These are phyloP conservation scores for Ophiocordyceps robertsii DNA, from an alignment of 2,329 filamentous ascomycete genomes.

Conservation along the genomic window DNA sequence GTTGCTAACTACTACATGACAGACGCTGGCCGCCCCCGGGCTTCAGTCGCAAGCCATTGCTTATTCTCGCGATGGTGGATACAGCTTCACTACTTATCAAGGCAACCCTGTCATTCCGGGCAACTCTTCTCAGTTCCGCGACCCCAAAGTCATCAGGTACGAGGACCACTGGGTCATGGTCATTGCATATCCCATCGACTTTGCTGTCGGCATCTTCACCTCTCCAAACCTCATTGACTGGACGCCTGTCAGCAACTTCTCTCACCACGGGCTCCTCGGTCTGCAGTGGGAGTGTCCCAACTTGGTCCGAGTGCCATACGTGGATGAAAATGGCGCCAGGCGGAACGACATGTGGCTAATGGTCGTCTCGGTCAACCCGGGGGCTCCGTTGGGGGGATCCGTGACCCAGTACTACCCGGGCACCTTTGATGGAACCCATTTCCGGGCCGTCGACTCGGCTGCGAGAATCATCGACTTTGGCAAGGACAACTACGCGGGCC, in stretches of 20 bases:
- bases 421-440: constrained; percentile 51
- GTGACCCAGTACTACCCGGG: constrained; percentile 43
- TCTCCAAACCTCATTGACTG: constrained; percentile 45
- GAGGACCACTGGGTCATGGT: constrained; percentile 43
- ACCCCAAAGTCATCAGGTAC: constrained; percentile 52
- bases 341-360: constrained; percentile 25
- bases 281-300: constrained; percentile 52
- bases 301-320: constrained; percentile 37
- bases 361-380: constrained; percentile 41
- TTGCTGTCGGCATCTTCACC: constrained; percentile 46
- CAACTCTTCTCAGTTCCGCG: constrained; percentile 43
- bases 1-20: neutral
- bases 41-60: constrained; percentile 44
- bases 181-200: constrained; percentile 36
- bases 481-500: constrained; percentile 22
- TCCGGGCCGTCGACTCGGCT: constrained; percentile 19
- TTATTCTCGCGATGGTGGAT: constrained; percentile 48
- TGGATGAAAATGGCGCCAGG: constrained; percentile 18
- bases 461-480: constrained; percentile 19
- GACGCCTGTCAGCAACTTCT: constrained; percentile 39
- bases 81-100: constrained; percentile 45
- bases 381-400: constrained; percentile 41
- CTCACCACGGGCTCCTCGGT: constrained; percentile 35
- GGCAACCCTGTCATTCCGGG: constrained; percentile 47
- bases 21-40: constrained; percentile 10